Percentiles rank a stretch among this genome's conserved stretches.
Evolutionary conservation across 2,329 filamentous ascomycete genomes (phyloP).

Genomic region (Sporothrix schenckii): DNA sequence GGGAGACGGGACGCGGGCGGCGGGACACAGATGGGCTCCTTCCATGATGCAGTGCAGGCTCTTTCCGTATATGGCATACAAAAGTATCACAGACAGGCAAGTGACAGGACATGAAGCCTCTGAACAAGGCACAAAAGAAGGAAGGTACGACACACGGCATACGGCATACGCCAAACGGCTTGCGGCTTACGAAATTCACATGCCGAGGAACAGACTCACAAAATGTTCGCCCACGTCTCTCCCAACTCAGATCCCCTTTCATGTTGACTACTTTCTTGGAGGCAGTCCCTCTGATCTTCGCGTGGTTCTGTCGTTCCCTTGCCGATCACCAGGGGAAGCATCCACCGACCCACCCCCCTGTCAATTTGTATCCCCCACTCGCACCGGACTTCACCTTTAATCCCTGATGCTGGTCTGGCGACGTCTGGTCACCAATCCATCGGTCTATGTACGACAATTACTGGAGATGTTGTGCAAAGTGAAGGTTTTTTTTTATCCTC

Average conservation of each 20-base stretch:
- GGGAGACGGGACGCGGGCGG: background rate
- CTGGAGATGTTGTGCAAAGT: too few species aligned
- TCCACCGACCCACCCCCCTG: background rate
- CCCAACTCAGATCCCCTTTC: background rate
- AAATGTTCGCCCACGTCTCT: background rate
- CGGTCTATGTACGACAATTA: background rate
- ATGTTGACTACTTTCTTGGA: background rate
- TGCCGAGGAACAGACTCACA: background rate
- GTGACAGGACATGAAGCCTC: background rate
- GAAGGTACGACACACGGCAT: too few species aligned
- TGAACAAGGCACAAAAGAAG: background rate
- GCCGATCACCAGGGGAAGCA: constrained; percentile 25
- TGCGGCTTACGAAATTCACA: background rate
- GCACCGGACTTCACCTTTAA: constrained; percentile 16
- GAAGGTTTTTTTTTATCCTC: too few species aligned
- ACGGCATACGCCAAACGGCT: too few species aligned
- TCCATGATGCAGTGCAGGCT: background rate
- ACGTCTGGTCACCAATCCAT: background rate
- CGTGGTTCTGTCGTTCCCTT: constrained; percentile 21
- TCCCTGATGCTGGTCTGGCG: background rate
- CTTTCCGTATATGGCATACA: background rate
- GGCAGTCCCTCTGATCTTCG: constrained; percentile 22
- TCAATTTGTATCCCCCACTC: background rate
- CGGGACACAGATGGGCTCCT: background rate
- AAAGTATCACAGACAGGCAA: background rate